phyloP scores from a whole-genome alignment of 192 early-diverging fungal genomes.

The Funneliformis mosseae region DNA sequence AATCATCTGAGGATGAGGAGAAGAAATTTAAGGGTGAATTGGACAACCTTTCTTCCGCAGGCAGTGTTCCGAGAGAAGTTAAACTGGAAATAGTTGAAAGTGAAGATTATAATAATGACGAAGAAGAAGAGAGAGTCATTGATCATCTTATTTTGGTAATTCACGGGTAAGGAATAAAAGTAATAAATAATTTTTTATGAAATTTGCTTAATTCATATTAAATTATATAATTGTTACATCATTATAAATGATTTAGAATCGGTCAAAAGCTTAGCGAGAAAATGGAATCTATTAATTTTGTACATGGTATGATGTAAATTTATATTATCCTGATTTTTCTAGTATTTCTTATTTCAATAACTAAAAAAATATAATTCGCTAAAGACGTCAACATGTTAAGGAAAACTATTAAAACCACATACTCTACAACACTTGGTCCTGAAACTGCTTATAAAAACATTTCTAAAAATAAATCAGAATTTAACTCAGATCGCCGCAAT shows the following conservation, averaged over 20 bases:
- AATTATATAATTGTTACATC: constrained; percentile 5
- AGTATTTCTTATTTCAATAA: not conserved
- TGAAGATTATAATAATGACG: constrained; percentile 46
- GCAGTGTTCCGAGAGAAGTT: constrained; percentile 39
- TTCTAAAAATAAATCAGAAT: not conserved
- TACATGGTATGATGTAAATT: constrained; percentile 44
- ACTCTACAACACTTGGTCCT: constrained; percentile 35
- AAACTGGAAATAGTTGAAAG: constrained; percentile 49
- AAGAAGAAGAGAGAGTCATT: constrained; percentile 66
- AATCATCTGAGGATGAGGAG: constrained; percentile 38
- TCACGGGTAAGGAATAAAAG: constrained; percentile 58
- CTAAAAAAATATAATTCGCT: not conserved
- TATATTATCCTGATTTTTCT: not conserved
- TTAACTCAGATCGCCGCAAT: not conserved
- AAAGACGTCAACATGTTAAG: constrained; percentile 72
- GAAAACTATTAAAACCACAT: constrained; percentile 63
- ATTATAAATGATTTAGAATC: constrained; percentile 46
- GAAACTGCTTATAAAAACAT: constrained; percentile 30
- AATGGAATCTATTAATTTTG: constrained; percentile 68
- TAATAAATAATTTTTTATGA: too few relatives aligned
- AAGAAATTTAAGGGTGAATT: constrained; percentile 41
- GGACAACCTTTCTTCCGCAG: not conserved
- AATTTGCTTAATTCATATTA: constrained; percentile 3
- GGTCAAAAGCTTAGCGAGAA: constrained; percentile 81
- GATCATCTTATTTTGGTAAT: constrained; percentile 82